Evolutionary conservation across 164 flowering plant genomes (phyloP).

Genomic region (Vitis cinerea): DNA sequence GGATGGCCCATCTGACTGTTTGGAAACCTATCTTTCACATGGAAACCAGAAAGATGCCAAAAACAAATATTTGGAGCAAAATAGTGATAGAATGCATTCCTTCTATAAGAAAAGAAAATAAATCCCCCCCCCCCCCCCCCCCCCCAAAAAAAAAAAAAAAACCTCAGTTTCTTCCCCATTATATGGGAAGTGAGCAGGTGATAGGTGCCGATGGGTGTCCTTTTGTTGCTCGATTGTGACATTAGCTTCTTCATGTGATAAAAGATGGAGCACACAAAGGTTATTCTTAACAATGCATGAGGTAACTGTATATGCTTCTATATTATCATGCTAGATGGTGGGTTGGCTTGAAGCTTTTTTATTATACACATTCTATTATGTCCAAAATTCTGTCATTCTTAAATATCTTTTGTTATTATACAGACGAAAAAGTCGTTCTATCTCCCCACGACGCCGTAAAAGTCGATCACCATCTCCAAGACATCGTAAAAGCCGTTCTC

Average conservation of each 20-base stretch:
- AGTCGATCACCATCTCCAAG: slow-evolving; percentile 74
- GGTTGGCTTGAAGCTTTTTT: slow-evolving; percentile 7
- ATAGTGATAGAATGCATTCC: neutral
- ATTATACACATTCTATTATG: neutral
- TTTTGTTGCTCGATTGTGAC: slow-evolving; percentile 66
- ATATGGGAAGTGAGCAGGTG: slow-evolving; percentile 71
- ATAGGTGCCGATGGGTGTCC: slow-evolving; percentile 65
- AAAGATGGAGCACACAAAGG: slow-evolving; percentile 78
- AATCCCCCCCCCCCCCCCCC: slow-evolving; percentile 4
- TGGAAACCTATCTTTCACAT: slow-evolving; percentile 6
- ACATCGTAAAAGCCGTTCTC: slow-evolving; percentile 77
- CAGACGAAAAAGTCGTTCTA: slow-evolving; percentile 83
- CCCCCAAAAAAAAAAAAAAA: slow-evolving; percentile 24
- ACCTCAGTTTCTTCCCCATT: slow-evolving; percentile 45
- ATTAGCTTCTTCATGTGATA: slow-evolving; percentile 66
- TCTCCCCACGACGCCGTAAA: slow-evolving; percentile 59
- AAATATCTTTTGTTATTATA: slow-evolving; percentile 17
- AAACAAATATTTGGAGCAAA: slow-evolving; percentile 15
- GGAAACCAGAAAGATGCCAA: slow-evolving; percentile 2
- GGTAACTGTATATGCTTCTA: slow-evolving; percentile 65
- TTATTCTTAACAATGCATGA: slow-evolving; percentile 66
- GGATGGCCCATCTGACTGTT: slow-evolving; percentile 2
- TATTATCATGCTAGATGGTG: slow-evolving; percentile 31
- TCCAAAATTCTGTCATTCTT: slow-evolving; percentile 14
- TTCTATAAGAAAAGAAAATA: slow-evolving; percentile 18